Evolutionary conservation across 495 filamentous ascomycete genomes (phyloP).

Genomic region (Podospora didyma): DNA sequence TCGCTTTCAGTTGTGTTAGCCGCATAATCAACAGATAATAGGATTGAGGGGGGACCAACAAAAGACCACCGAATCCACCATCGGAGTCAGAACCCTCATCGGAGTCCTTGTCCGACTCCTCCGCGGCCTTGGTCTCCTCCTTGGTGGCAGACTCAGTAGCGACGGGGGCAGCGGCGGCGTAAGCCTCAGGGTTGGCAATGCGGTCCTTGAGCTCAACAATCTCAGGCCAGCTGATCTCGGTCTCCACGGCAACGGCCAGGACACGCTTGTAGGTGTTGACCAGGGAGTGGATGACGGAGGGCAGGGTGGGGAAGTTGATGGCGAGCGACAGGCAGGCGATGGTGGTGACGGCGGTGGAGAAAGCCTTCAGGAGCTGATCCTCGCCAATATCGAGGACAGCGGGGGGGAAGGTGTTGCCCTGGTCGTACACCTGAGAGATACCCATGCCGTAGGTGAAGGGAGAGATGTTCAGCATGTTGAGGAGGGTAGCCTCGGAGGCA

Average conservation of each 20-base stretch:
- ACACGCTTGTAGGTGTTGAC: conserved; percentile 98
- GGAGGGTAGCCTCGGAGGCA: conserved; percentile 93
- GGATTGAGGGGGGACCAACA: conserved; percentile 42
- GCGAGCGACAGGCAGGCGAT: conserved; percentile 90
- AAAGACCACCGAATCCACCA: conserved; percentile 68
- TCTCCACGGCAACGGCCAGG: conserved; percentile 82
- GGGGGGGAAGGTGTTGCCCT: conserved; percentile 84
- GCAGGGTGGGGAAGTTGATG: conserved; percentile 91
- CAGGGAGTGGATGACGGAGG: conserved; percentile 89
- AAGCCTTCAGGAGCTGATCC: conserved; percentile 79
- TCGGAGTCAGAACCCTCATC: conserved; percentile 29
- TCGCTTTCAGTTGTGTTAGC: conserved; percentile 34
- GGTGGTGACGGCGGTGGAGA: conserved; percentile 76
- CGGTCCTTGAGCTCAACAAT: conserved; percentile 98
- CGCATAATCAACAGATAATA: background rate
- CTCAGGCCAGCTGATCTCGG: conserved; percentile 90
- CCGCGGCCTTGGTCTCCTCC: conserved; percentile 49
- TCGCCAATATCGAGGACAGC: conserved; percentile 89
- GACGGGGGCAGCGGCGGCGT: conserved; percentile 72
- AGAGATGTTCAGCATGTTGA: conserved; percentile 99
- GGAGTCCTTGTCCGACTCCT: conserved; percentile 59
- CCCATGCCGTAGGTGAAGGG: conserved; percentile 99
- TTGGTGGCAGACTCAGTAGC: conserved; percentile 50
- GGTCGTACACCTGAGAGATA: conserved; percentile 91
- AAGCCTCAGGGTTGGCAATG: conserved; percentile 96